phyloP scores from a whole-genome alignment of 2,329 filamentous ascomycete genomes.

The Tolypocladium tundrense region DNA sequence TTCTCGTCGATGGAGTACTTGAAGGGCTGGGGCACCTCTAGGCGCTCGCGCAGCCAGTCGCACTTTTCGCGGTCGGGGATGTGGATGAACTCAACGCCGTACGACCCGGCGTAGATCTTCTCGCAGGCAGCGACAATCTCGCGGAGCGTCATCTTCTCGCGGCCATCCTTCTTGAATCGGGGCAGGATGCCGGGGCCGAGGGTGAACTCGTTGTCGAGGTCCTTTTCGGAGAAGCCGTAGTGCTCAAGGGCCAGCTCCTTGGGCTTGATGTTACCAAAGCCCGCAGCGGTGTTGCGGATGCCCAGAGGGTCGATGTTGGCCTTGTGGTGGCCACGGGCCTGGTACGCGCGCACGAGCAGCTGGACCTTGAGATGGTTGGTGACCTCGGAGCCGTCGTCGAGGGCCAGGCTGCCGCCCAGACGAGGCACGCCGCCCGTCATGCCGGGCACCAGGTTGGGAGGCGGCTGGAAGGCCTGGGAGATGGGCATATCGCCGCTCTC shows the following conservation, averaged over 20 bases:
- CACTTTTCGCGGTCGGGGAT: slow-evolving; percentile 96
- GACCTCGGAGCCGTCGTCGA: slow-evolving; percentile 66
- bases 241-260: slow-evolving; percentile 89
- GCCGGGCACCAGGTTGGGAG: slow-evolving; percentile 79
- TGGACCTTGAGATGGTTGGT: slow-evolving; percentile 98
- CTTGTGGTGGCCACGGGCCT: slow-evolving; percentile 96
- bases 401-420: slow-evolving; percentile 59
- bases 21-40: slow-evolving; percentile 90
- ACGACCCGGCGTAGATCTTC: slow-evolving; percentile 93
- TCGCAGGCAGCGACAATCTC: slow-evolving; percentile 93
- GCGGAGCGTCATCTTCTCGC: slow-evolving; percentile 91
- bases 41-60: slow-evolving; percentile 92
- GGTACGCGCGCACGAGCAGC: slow-evolving; percentile 91
- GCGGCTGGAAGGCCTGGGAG: slow-evolving; percentile 92
- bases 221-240: slow-evolving; percentile 91
- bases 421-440: slow-evolving; percentile 69
- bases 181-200: slow-evolving; percentile 93
- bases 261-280: slow-evolving; percentile 77
- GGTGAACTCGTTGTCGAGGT: slow-evolving; percentile 83
- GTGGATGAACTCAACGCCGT: slow-evolving; percentile 97
- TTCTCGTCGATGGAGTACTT: slow-evolving; percentile 98
- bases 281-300: slow-evolving; percentile 66
- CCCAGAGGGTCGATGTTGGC: slow-evolving; percentile 93
- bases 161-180: slow-evolving; percentile 77
- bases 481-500: slow-evolving; percentile 96